A percentile compares a stretch with the other conserved stretches of the same genome.
Conservation (phyloP, 148 eudicot genomes). For the Heliosperma pusillum region DNA sequence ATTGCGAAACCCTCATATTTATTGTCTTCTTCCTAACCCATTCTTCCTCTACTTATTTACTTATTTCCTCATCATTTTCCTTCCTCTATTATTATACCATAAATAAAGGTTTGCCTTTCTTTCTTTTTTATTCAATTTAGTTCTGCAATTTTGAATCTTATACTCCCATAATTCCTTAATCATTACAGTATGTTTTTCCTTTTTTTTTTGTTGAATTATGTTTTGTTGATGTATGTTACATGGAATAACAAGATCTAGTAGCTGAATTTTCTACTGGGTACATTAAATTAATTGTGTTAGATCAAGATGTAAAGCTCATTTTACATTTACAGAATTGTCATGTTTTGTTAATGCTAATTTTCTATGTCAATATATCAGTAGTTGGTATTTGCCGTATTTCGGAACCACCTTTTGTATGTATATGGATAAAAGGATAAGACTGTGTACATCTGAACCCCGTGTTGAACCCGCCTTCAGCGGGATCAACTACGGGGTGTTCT, state of each 20-base stretch:
- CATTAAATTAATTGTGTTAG: background rate
- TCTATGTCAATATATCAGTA: background rate
- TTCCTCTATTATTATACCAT: background rate
- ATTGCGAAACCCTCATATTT: conserved; percentile 18
- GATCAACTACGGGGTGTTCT: background rate
- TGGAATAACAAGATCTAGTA: conserved; percentile 14
- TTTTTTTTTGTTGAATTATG: background rate
- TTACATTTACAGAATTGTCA: background rate
- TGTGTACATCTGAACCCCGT: background rate
- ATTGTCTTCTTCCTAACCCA: background rate
- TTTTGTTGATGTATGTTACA: background rate
- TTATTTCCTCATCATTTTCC: too few relatives aligned
- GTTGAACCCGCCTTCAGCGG: background rate
- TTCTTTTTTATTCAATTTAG: background rate
- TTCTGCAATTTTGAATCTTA: background rate
- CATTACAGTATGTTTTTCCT: background rate
- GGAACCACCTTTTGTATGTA: too few relatives aligned
- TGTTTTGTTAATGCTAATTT: background rate
- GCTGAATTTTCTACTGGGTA: background rate
- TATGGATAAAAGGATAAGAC: background rate
- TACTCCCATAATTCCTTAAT: background rate
- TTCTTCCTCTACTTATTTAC: background rate
- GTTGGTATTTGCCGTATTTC: too few relatives aligned
- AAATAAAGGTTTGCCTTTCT: conserved; percentile 7
- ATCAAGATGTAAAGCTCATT: conserved; percentile 15